A percentile compares a stretch with the other conserved stretches of the same genome.
phyloP scores from a whole-genome alignment of 2,329 filamentous ascomycete species.

The Diaporthe ilicicola region DNA sequence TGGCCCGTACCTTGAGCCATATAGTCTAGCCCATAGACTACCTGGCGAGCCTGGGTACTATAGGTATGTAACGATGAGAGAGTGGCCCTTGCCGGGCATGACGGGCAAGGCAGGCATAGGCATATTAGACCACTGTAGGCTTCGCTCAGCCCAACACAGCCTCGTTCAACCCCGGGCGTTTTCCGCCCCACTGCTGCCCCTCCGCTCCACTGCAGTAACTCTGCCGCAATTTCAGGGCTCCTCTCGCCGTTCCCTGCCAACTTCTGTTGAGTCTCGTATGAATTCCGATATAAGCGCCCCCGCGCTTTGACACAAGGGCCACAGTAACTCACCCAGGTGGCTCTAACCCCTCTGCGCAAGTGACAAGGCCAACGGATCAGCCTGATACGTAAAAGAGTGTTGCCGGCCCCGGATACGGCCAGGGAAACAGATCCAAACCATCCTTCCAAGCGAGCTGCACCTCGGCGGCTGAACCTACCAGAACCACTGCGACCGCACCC shows the following conservation, averaged over 20 bases:
- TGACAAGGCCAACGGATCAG: not conserved
- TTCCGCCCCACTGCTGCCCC: constrained; percentile 19
- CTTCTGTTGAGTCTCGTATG: not conserved
- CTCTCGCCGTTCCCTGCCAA: not conserved
- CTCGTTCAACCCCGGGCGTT: constrained; percentile 17
- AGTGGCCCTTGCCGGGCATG: not conserved
- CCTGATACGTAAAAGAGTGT: constrained; percentile 14
- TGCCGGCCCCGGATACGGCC: constrained; percentile 9
- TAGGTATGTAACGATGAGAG: too few species aligned
- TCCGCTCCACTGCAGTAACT: constrained; percentile 16
- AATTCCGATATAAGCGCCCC: constrained; percentile 17
- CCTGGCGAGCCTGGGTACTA: too few species aligned
- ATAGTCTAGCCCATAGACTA: too few species aligned
- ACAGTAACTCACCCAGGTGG: not conserved
- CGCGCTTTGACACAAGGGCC: not conserved
- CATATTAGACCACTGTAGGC: not conserved
- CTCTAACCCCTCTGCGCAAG: not conserved
- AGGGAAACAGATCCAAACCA: not conserved
- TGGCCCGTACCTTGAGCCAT: too few species aligned
- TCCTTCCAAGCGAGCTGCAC: constrained; percentile 18
- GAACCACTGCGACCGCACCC: not conserved
- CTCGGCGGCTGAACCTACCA: constrained; percentile 22
- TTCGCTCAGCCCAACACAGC: constrained; percentile 25
- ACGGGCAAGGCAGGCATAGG: not conserved
- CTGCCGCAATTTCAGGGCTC: constrained; percentile 26